A percentile compares a stretch with the other conserved stretches of the same genome.
These are phyloP conservation scores for Phytophthora aleatoria DNA, from an alignment of 352 stramenopile genomes.

Conservation along the genomic window DNA sequence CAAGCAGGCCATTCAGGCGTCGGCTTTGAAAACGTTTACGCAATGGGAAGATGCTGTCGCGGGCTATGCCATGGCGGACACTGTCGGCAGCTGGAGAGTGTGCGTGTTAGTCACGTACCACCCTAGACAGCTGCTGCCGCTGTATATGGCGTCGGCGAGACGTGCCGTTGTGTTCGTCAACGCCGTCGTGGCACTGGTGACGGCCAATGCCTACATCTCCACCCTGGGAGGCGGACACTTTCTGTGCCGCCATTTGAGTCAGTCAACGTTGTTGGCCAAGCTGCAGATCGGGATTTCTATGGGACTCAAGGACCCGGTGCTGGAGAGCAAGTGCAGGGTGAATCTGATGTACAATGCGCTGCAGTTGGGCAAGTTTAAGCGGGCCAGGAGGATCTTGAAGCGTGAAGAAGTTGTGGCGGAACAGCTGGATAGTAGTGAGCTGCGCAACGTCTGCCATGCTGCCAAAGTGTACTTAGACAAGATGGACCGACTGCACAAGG, in stretches of 20 bases:
- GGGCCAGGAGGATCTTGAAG: constrained; percentile 56
- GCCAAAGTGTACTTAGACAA: constrained; percentile 73
- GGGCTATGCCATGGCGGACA: constrained; percentile 27
- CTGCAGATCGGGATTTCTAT: constrained; percentile 82
- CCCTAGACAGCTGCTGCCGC: constrained; percentile 45
- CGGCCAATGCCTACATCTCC: constrained; percentile 85
- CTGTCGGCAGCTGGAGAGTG: not conserved
- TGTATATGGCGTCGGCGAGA: constrained; percentile 69
- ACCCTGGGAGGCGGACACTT: constrained; percentile 84
- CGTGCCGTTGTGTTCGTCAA: constrained; percentile 72
- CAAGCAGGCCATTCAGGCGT: constrained; percentile 1
- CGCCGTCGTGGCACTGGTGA: constrained; percentile 74
- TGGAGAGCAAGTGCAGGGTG: constrained; percentile 84
- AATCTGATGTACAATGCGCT: constrained; percentile 85
- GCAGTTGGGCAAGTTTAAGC: constrained; percentile 65
- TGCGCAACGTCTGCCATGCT: constrained; percentile 64
- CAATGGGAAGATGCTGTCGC: constrained; percentile 26
- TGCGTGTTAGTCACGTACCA: constrained; percentile 56
- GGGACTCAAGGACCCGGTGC: constrained; percentile 69
- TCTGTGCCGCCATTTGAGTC: constrained; percentile 71
- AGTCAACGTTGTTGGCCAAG: constrained; percentile 75
- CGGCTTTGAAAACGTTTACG: constrained; percentile 8
- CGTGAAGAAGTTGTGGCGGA: constrained; percentile 51
- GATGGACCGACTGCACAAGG: constrained; percentile 63
- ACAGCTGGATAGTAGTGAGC: constrained; percentile 55